Evolutionary conservation across 2,329 filamentous ascomycete species (phyloP).

Genomic region (Epichloe uncinata): DNA sequence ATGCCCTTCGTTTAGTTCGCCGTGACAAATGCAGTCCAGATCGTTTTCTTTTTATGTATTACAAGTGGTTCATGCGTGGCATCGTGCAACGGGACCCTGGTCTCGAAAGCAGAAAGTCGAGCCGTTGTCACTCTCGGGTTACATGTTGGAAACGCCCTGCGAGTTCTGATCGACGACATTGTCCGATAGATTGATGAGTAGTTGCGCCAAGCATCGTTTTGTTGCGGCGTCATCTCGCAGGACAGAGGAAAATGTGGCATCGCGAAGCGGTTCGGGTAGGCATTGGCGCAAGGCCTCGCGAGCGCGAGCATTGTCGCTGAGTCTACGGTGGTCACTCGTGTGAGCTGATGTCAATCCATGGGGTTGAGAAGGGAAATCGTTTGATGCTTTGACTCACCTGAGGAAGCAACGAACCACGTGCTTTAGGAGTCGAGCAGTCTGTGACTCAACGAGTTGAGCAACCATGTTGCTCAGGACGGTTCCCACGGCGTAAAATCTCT

Average conservation of each 20-base stretch:
- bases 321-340: conserved; percentile 33
- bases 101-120: background rate
- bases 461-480: conserved; percentile 99
- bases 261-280: conserved; percentile 93
- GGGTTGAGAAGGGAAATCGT: background rate
- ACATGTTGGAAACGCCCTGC: conserved; percentile 23
- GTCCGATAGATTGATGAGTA: conserved; percentile 91
- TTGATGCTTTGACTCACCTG: conserved; percentile 43
- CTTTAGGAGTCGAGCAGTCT: conserved; percentile 90
- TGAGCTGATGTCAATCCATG: conserved; percentile 8
- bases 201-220: conserved; percentile 92
- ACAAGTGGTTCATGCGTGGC: background rate
- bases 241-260: conserved; percentile 93
- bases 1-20: background rate
- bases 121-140: conserved; percentile 8
- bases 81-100: conserved; percentile 4
- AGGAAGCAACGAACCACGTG: conserved; percentile 96
- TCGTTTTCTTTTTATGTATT: background rate
- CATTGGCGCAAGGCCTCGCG: conserved; percentile 92
- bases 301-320: conserved; percentile 92
- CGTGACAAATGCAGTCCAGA: background rate
- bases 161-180: conserved; percentile 48
- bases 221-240: conserved; percentile 94
- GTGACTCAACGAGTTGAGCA: conserved; percentile 89
- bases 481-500: conserved; percentile 94